Base-by-base conservation (phyloP, 169 alveolate genomes). In the Cryptosporidium ubiquitum region DNA sequence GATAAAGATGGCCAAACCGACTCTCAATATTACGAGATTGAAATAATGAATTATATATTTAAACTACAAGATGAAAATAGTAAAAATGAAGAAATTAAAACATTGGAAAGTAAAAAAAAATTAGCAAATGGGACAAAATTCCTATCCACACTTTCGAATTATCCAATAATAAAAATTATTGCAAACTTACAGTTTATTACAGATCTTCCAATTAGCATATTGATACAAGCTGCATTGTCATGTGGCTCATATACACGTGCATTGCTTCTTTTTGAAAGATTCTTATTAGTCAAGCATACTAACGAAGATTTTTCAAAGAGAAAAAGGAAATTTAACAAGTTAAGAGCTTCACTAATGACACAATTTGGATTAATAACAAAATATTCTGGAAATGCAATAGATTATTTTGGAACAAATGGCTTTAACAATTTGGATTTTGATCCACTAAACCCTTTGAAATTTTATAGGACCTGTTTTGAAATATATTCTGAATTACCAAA, bases 231-330 rank as follows among this genome's bases (percentile, higher is more conserved):
- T 29, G 89, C 89, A 61, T 37, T 79, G 33, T 42, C 69, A 23
- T 79, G 89, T 29, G 74, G 89, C 18, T 26, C 89, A 61, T 61
- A 61, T 29, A 79, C 79, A 40, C 60, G 89, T 18, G 89, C 89
- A 60, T 18, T 79, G 12, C 66, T 79, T n/a, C 89, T 79, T 23
- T 61, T 79, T 61, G 89, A 79, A 79, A 40, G 89, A 26, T 79
- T 64, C 35, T 42, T 79, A 33, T 47, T 79, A 7, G 39, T 57
- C 6, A 64, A 26, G 26, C 47, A 79, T 16, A 61, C 20, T 6
- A 60, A 39, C 3, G 44, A 33, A 49, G 69, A 37, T 61, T 42
- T 79, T 60, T 29, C 40, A 40, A 79, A 33, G 42, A 79, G n/a
- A 79, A 71, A 71, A 16, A 40, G 79, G 12, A 57, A 64, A 64